Evolutionary conservation across 768 basidiomycete genomes (phyloP).

Genomic region (Lentinula raphanica): DNA sequence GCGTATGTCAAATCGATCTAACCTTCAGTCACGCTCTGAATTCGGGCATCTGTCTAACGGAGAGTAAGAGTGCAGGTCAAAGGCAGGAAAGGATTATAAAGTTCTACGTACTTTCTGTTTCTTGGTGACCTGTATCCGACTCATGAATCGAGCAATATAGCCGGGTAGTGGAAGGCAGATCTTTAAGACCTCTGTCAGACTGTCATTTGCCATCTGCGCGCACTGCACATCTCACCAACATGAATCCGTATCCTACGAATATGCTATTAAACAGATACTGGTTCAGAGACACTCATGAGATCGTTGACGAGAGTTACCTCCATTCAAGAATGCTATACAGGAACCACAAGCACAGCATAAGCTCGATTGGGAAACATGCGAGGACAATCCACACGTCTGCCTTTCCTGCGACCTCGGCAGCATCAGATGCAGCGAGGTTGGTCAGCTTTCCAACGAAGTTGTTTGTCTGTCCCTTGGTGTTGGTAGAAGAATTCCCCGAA

Average conservation of each 20-base stretch:
- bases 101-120: conserved; percentile 14
- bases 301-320: conserved; percentile 14
- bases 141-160: conserved; percentile 26
- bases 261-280: background rate
- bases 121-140: background rate
- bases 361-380: conserved; percentile 16
- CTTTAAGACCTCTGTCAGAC: background rate
- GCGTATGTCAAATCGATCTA: conserved; percentile 25
- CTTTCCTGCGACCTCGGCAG: conserved; percentile 16
- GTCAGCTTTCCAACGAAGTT: conserved; percentile 57
- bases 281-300: background rate
- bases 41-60: conserved; percentile 46
- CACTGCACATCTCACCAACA: conserved; percentile 12
- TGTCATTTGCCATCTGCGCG: too few relatives aligned
- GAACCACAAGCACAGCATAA: conserved; percentile 20
- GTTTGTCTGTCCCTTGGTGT: background rate
- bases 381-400: conserved; percentile 14
- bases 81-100: too few relatives aligned
- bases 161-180: conserved; percentile 38
- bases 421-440: conserved; percentile 52
- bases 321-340: conserved; percentile 25
- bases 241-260: background rate
- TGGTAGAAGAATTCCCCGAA: conserved; percentile 17
- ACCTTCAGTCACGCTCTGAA: conserved; percentile 44
- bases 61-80: conserved; percentile 24